These are phyloP conservation scores for Tephrocybe rancida DNA, from an alignment of 768 basidiomycete genomes.

Conservation along the genomic window DNA sequence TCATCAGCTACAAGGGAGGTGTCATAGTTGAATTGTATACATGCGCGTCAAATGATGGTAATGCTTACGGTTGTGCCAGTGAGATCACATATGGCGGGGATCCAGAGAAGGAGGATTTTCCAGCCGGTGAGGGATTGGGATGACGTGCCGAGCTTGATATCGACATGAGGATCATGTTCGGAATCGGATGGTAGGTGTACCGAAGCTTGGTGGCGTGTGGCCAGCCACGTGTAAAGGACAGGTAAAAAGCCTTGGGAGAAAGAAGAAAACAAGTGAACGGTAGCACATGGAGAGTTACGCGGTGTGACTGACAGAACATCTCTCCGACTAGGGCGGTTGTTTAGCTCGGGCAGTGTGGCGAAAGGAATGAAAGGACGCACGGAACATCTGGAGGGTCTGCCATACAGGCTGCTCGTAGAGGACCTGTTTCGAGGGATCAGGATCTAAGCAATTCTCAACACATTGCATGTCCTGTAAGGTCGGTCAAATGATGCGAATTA, in stretches of 20 bases:
- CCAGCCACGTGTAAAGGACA: slow-evolving; percentile 71
- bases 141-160: slow-evolving; percentile 33
- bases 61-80: slow-evolving; percentile 82
- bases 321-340: slow-evolving; percentile 73
- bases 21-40: slow-evolving; percentile 3
- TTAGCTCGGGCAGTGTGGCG: slow-evolving; percentile 22
- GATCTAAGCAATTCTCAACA: slow-evolving; percentile 85
- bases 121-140: slow-evolving; percentile 61
- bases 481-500: slow-evolving; percentile 5
- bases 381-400: slow-evolving; percentile 91
- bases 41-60: slow-evolving; percentile 7
- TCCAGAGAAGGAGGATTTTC: slow-evolving; percentile 79
- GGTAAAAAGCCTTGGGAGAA: slow-evolving; percentile 75
- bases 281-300: slow-evolving; percentile 27
- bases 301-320: slow-evolving; percentile 76
- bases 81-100: slow-evolving; percentile 88
- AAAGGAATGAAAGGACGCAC: slow-evolving; percentile 45
- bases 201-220: slow-evolving; percentile 45
- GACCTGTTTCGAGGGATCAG: slow-evolving; percentile 59
- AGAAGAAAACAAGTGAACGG: slow-evolving; percentile 22
- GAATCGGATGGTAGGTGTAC: slow-evolving; percentile 59
- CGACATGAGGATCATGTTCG: slow-evolving; percentile 41
- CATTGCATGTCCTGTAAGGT: slow-evolving; percentile 90
- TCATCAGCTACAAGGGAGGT: slow-evolving; percentile 69
- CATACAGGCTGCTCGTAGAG: slow-evolving; percentile 95